Conservation (phyloP, 1,139 yeast species). For the Schizosaccharomyces versatilis region DNA sequence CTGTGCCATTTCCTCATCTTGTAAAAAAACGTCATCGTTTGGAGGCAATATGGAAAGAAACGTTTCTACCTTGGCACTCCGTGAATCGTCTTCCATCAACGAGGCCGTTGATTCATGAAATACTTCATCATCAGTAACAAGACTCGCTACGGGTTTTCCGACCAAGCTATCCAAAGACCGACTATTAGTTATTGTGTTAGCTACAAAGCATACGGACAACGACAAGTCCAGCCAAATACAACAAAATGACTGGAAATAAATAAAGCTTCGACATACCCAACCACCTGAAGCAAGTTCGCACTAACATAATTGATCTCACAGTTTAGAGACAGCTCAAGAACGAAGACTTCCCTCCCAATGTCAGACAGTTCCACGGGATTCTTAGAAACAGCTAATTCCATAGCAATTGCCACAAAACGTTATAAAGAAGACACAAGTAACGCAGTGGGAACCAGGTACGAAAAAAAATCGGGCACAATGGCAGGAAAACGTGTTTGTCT, state of each 20-base stretch:
- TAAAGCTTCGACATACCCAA: not conserved
- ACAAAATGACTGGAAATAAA: not conserved
- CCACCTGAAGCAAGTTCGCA: not conserved
- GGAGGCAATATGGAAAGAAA: conserved; percentile 6
- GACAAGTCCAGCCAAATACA: not conserved
- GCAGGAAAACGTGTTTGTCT: too few relatives aligned
- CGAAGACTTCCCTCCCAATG: not conserved
- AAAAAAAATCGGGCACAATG: too few relatives aligned
- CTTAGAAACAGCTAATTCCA: too few relatives aligned
- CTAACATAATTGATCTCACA: not conserved
- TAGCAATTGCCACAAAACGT: too few relatives aligned
- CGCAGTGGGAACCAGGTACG: too few relatives aligned
- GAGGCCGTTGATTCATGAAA: conserved; percentile 16
- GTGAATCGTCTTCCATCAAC: conserved; percentile 12
- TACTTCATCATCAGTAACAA: conserved; percentile 23
- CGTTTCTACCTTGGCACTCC: conserved; percentile 6
- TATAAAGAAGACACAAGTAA: too few relatives aligned
- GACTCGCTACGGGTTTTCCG: not conserved
- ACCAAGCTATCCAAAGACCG: not conserved
- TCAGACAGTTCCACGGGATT: too few relatives aligned
- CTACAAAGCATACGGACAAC: too few relatives aligned
- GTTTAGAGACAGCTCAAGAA: not conserved
- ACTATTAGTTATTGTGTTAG: not conserved
- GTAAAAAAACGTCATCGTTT: conserved; percentile 8
- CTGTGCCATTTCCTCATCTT: conserved; percentile 3